phyloP scores from a whole-genome alignment of 345 rosid species.

The Syzygium aqueum region DNA sequence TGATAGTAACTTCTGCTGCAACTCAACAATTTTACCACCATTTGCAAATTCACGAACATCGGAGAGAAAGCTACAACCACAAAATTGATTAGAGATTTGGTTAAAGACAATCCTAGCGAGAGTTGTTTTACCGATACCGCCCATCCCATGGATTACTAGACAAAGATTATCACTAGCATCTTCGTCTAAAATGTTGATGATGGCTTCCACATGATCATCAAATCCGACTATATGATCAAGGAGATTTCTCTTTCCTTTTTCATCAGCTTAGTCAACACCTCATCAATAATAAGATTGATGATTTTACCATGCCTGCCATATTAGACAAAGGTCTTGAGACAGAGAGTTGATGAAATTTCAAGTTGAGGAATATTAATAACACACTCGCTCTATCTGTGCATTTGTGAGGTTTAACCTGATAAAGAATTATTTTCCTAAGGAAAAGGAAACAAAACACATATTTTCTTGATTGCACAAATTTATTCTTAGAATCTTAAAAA shows the following conservation, averaged over 20 bases:
- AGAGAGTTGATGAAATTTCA: not conserved
- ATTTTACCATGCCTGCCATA: not conserved
- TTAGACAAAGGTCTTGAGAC: not conserved
- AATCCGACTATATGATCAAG: not conserved
- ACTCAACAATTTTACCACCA: not conserved
- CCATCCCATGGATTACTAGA: slow-evolving; percentile 13
- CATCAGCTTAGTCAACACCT: not conserved
- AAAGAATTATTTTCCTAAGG: not conserved
- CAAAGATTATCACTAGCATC: not conserved
- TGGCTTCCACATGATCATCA: not conserved
- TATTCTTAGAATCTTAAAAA: not conserved
- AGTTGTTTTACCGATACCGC: not conserved
- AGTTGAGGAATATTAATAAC: not conserved
- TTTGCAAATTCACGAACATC: not conserved
- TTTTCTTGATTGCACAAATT: not conserved
- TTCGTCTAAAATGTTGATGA: not conserved
- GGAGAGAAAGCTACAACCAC: slow-evolving; percentile 10
- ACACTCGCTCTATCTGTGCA: not conserved
- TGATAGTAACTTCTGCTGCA: slow-evolving; percentile 4
- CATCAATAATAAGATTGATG: not conserved
- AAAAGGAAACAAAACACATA: not conserved
- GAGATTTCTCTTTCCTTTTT: not conserved
- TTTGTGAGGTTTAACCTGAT: not conserved
- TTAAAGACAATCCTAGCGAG: slow-evolving; percentile 3
- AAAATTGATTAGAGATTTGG: not conserved